A percentile compares a stretch with the other conserved stretches of the same genome.
phyloP scores from a whole-genome alignment of 1,284 basidiomycete genomes.

The Wolfiporia cocos region DNA sequence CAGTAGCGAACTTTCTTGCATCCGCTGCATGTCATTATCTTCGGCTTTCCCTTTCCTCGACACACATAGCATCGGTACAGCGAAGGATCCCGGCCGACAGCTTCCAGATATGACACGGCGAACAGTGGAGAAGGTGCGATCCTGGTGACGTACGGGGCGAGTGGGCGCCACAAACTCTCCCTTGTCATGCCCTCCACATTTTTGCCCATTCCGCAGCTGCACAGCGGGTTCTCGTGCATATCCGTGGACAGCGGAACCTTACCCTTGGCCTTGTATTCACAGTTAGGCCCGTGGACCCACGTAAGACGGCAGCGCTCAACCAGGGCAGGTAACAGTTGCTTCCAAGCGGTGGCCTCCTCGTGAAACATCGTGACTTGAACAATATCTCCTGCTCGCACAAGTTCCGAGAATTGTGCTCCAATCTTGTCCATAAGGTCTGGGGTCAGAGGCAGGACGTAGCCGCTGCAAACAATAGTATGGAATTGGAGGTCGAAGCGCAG shows the following conservation, averaged over 20 bases:
- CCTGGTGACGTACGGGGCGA: constrained; percentile 38
- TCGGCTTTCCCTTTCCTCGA: constrained; percentile 26
- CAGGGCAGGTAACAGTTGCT: constrained; percentile 37
- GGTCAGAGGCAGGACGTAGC: constrained; percentile 35
- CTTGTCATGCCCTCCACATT: constrained; percentile 27
- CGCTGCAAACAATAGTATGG: constrained; percentile 39
- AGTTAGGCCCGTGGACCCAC: constrained; percentile 40
- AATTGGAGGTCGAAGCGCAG: constrained; percentile 38
- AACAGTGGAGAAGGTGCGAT: constrained; percentile 44
- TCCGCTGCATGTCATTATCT: constrained; percentile 23
- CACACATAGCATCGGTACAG: constrained; percentile 18
- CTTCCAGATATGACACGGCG: constrained; percentile 37
- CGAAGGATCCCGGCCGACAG: constrained; percentile 16
- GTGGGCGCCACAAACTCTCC: constrained; percentile 24
- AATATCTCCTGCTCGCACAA: constrained; percentile 9
- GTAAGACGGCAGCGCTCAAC: constrained; percentile 42
- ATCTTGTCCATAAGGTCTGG: constrained; percentile 11
- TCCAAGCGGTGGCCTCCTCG: constrained; percentile 36
- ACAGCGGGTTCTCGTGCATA: constrained; percentile 31
- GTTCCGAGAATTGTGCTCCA: constrained; percentile 2
- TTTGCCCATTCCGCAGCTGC: constrained; percentile 42
- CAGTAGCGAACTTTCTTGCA: constrained; percentile 38
- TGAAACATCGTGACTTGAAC: constrained; percentile 12
- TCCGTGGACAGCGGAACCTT: constrained; percentile 28
- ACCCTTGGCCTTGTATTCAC: constrained; percentile 34